Conservation (phyloP, 2,329 filamentous ascomycete species). For the Sclerotinia spermophila region DNA sequence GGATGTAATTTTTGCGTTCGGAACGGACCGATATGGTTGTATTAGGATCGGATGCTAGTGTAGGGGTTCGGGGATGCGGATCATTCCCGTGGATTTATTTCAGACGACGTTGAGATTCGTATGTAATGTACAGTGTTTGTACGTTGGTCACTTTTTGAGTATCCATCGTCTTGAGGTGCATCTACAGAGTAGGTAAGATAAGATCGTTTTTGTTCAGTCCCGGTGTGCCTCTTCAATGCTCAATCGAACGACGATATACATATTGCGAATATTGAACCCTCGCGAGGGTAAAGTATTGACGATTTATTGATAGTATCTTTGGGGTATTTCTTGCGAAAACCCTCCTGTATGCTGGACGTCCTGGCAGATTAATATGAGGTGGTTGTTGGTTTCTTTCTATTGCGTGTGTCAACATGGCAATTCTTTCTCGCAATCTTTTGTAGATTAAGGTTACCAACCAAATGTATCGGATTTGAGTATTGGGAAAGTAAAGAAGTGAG, state of each 20-base stretch:
- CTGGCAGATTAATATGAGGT: not conserved
- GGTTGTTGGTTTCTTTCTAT: not conserved
- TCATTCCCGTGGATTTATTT: not conserved
- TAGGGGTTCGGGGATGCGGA: not conserved
- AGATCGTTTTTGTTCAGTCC: not conserved
- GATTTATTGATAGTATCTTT: not conserved
- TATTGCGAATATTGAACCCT: not conserved
- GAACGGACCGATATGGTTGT: not conserved
- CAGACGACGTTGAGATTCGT: not conserved
- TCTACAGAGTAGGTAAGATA: too few relatives aligned
- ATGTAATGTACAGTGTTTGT: not conserved
- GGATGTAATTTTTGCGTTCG: not conserved
- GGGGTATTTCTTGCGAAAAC: not conserved
- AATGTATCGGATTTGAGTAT: not conserved
- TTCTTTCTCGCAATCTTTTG: not conserved
- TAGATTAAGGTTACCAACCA: too few relatives aligned
- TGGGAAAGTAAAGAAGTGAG: too few relatives aligned
- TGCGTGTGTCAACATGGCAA: not conserved
- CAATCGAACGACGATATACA: not conserved
- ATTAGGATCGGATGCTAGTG: not conserved
- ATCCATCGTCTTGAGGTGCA: not conserved
- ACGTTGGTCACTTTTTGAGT: not conserved
- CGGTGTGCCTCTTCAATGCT: not conserved
- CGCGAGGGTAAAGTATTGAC: not conserved
- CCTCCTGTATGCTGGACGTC: not conserved